Evolutionary conservation across 2,329 filamentous ascomycete species (phyloP).

Genomic region (Epichloe aotearoae): DNA sequence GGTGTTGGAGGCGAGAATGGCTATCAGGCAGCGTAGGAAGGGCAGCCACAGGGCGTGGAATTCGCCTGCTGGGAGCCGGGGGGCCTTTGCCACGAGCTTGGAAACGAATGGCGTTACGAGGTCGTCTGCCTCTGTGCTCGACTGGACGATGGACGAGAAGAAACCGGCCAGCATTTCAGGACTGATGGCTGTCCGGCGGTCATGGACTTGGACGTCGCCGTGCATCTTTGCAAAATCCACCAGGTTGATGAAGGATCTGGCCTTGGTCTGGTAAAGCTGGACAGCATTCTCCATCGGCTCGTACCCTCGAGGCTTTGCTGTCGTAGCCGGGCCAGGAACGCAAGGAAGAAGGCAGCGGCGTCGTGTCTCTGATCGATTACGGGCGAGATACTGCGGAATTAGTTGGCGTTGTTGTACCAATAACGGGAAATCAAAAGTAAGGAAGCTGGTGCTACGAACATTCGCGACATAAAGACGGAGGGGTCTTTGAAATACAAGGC

Average conservation of each 20-base stretch:
- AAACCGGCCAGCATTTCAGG: slow-evolving; percentile 4
- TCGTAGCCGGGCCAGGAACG: slow-evolving; percentile 5
- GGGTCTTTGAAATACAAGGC: slow-evolving; percentile 8
- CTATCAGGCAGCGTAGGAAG: slow-evolving; percentile 13
- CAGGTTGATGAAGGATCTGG: slow-evolving; percentile 2
- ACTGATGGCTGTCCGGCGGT: not conserved
- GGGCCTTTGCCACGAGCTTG: slow-evolving; percentile 9
- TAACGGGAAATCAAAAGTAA: not conserved
- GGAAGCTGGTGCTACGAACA: not conserved
- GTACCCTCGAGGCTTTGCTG: not conserved
- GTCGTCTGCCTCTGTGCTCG: slow-evolving; percentile 8
- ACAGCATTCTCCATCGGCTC: slow-evolving; percentile 1
- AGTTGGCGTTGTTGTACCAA: slow-evolving; percentile 1
- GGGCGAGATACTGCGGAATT: slow-evolving; percentile 3
- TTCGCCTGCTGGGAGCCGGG: slow-evolving; percentile 6
- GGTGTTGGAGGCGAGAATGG: slow-evolving; percentile 4
- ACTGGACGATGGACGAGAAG: slow-evolving; percentile 4
- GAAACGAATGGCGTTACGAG: slow-evolving; percentile 10
- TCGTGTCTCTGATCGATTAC: not conserved
- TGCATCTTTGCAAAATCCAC: slow-evolving; percentile 4
- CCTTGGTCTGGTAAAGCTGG: slow-evolving; percentile 2
- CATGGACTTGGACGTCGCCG: not conserved
- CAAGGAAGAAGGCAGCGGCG: slow-evolving; percentile 4
- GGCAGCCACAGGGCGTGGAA: slow-evolving; percentile 18
- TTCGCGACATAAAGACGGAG: slow-evolving; percentile 4